Evolutionary conservation across 1,284 basidiomycete genomes (phyloP), one percentile per base, ranked within the genome.

Genomic region (Takashimella koratensis): DNA sequence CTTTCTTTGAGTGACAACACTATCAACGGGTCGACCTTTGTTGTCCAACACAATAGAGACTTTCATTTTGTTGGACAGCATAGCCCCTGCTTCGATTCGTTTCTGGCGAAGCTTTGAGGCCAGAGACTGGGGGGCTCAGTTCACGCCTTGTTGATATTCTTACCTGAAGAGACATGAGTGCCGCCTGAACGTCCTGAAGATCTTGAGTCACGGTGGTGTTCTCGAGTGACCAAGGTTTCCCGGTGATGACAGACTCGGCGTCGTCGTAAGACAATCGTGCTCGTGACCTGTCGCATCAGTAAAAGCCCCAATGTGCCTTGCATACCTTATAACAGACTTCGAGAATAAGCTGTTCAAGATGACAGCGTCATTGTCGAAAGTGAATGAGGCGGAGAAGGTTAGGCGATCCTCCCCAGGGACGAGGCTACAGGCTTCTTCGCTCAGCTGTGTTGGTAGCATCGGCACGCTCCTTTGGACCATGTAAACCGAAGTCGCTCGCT

Each of bases 401-500:
- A 98, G 82, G 53, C 94, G 86, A 59, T 98, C 95, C 60, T 85
- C 81, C 16, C 86, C 86, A 5, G 93, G 90, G 43, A 86, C 82
- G 49, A 98, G 82, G 77, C 90, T 94, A 79, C 96, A 98, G 21
- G 95, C 81, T 67, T 95, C 85, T 73, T 97, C 93, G 67, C 87
- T 89, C 40, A 98, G 79, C 10, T 85, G 81, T 23, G 92, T 91
- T 1, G 95, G 95, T 5, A 98, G 81, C 95, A 98, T 98, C 0
- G 94, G 93, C 10, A 98, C 92, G 25, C 88, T 85, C 44, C 93
- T 86, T 74, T 98, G 95, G 41, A 98, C 86, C 42, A 98, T 86
- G 71, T 97, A 97, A 47, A 98, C 96, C 63, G 90, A 92, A 2
- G 94, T 98, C 24, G 93, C 95, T 59, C 95, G 84, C 78, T 97